Base-by-base conservation (phyloP, 2,329 filamentous ascomycete genomes). In the Fusarium equiseti region DNA sequence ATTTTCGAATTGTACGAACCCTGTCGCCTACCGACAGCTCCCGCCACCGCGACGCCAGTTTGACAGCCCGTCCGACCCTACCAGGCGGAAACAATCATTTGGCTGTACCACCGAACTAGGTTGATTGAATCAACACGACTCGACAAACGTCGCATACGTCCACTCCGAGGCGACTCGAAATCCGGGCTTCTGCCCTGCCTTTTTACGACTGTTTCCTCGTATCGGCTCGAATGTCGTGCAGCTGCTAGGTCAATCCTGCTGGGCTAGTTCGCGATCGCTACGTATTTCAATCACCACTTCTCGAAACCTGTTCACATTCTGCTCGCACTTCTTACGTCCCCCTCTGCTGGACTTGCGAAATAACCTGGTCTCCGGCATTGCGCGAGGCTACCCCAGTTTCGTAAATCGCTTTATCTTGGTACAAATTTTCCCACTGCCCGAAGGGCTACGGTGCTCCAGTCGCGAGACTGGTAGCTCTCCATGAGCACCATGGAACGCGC, bases 401-500 rank as follows among this genome's bases (percentile, higher is more conserved):
- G 29, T 52, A 46, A 60, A 70, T 57, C 46, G 27, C 54, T 56
- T 56, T 52, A 67, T 70, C 56, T 73, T 73, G 74, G 70, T 60
- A 65, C 64, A 58, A 58, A 62, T 68, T 63, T 52, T 63, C 32
- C 26, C 50, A 54, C 58, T 75, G 77, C 75, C 76, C 69, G 74
- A 75, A 83, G 82, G 85, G 85, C 81, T 82, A 82, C 85, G 85
- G 85, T 83, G 85, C 83, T 86, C 85, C 86, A 83, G 86, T 88
- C 86, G 83, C 78, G 80, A 85, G 87, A 87, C 87, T 88, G 86
- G 86, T 84, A 86, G 86, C 85, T 84, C 82, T 79, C 81, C 77
- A 80, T 82, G 81, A 80, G 81, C 82, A 84, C 80, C 77, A 89
- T 89, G 87, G 87, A 89, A 78, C 83, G 82, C 77, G 83, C 85